Base-by-base conservation (phyloP, 306 rosid genomes). In the Morella rubra region DNA sequence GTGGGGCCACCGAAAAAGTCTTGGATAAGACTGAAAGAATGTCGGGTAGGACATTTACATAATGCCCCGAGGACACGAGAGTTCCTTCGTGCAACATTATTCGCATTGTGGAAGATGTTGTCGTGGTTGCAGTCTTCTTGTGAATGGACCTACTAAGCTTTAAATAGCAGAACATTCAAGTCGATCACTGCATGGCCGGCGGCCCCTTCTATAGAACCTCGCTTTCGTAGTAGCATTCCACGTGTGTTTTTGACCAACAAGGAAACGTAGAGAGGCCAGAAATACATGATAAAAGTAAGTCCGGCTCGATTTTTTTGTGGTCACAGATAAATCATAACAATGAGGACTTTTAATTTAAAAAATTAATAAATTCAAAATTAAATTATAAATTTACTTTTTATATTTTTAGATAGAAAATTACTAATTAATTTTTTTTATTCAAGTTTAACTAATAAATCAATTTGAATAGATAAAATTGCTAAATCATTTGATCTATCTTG, bases 91-190 rank as follows among this genome's bases (percentile, higher is more conserved):
- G 41, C 76, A 50, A 42, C 40, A 49, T 15, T 16, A 58, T 74
- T 66, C 9, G 76, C 69, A 44, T 56, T 50, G 49, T 24, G 59
- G 84, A 49, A 50, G 50, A 61, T 19, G 71, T 80, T 65, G n/a
- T 49, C 7, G 58, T 16, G 22, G 69, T 66, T 66, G 61, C 68
- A 53, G 61, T 66, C 75, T 40, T n/a, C 67, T 9, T 56, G 37
- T 44, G 52, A 75, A 50, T 60, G 44, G 76, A 75, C 42, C 13
- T 51, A 15, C 45, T 32, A 5, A 32, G n/a, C 71, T 65, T 40
- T 65, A 16, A 41, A 42, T 18, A 42, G 27, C 10, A 65, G 49
- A 20, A 41, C 71, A 20, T 32, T 40, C 22, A 40, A 27, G 7
- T 20, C 6, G 62, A 4, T 4, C 15, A 58, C 4, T 0, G 13